Percentiles rank a stretch among this genome's conserved stretches.
Conservation (phyloP, 2,329 filamentous ascomycete species). For the Pseudogymnoascus sp. region DNA sequence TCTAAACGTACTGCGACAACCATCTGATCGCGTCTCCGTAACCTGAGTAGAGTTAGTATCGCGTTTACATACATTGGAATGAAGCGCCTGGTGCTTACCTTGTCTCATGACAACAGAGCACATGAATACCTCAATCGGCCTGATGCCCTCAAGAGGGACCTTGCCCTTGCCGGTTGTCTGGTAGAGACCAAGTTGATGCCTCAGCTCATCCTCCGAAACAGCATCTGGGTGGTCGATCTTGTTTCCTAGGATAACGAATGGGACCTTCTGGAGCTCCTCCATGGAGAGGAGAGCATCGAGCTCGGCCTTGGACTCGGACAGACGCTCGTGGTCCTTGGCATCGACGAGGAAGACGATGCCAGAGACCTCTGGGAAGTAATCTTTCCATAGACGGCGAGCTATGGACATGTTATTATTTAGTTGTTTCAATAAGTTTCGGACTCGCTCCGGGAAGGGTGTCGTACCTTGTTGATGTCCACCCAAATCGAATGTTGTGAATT, state of each 20-base stretch:
- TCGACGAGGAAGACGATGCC: conserved; percentile 98
- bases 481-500: conserved; percentile 90
- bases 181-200: conserved; percentile 85
- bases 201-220: conserved; percentile 88
- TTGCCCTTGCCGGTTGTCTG: conserved; percentile 96
- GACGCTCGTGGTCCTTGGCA: conserved; percentile 92
- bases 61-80: conserved; percentile 11
- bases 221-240: conserved; percentile 99
- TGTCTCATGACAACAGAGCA: conserved; percentile 98
- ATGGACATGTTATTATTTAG: conserved; percentile 8
- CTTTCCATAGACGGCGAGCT: conserved; percentile 92
- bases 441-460: conserved; percentile 17
- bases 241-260: conserved; percentile 94
- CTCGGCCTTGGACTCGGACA: conserved; percentile 91
- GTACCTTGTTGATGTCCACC: conserved; percentile 87
- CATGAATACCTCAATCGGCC: conserved; percentile 97
- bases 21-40: conserved; percentile 88
- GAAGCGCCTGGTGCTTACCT: conserved; percentile 41
- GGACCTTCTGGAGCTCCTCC: conserved; percentile 94
- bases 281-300: conserved; percentile 91
- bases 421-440: background rate
- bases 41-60: conserved; percentile 36
- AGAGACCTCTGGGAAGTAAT: conserved; percentile 93
- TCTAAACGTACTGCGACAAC: conserved; percentile 85
- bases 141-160: conserved; percentile 82